Base-by-base conservation (phyloP, 805 yeast genomes). In the Yamadazyma tumulicola region DNA sequence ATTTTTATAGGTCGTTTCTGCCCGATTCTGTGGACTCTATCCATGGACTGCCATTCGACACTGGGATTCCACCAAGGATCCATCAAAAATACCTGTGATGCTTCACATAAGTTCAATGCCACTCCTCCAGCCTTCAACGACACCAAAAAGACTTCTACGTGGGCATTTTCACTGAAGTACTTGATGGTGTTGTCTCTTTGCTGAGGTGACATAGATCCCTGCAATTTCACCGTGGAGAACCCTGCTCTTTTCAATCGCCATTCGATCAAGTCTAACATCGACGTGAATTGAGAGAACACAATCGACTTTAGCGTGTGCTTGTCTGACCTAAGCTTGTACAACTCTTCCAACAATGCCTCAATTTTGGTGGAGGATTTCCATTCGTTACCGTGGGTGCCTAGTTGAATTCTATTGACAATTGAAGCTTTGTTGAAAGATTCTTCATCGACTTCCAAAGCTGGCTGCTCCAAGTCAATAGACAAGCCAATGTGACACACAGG, bases 61-160 rank as follows among this genome's bases (percentile, higher is more conserved):
- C 95, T 84, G 1, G 97, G 97, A 55, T 93, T 94, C 97, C 98
- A 93, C 98, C 98, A 93, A 22, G 97, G 97, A 51, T 93, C 99
- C 69, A 93, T 69, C 29, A 93, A 72, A 48, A 93, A 93, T 30
- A 93, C 97, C 52, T 91, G 97, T 2, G 94, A 88, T 0, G 98
- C 97, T 52, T 94, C 99, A 52, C 96, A 91, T 45, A 93, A 69
- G 55, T 93, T 93, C 46, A 93, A 69, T 0, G 98, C 98, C 27
- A 93, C 98, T 63, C 99, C 99, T 47, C 99, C 99, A 0, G 99
- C 99, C 54, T 93, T 93, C 49, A 93, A 72, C 22, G 96, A 87
- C 6, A 93, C 98, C 43, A 93, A 61, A 54, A 93, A 93, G 6
- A 93, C 95, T 57, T 93, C 98, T 25, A 91, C 96, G 28, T 75